Base-by-base conservation (phyloP, 768 basidiomycete species). In the Omphalotus guepiniiformis region DNA sequence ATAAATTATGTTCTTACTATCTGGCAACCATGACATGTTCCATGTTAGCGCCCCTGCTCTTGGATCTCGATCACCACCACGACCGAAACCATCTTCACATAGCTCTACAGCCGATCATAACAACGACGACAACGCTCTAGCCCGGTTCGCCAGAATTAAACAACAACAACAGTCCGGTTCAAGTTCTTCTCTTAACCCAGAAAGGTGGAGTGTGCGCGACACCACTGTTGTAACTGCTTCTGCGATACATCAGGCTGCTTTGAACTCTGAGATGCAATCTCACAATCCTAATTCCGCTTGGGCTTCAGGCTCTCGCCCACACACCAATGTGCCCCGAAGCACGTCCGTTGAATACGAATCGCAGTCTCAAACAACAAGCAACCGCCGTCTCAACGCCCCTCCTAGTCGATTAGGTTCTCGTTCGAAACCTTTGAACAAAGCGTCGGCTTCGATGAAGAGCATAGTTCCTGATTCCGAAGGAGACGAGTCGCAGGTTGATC, bases 181-280 rank as follows among this genome's bases (percentile, higher is more conserved):
- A 57, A 74, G 61, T 56, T 63, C 66, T 38, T 66, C 69, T 13
- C 74, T 74, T n/a, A 72, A 82, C 42, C 88, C 88, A 34, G 75
- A 81, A 57, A 80, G 73, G 73, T 87, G 84, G 84, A 61, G 63
- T 49, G 79, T 88, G 50, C 85, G 85, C 58, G 88, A 89, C 65
- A 93, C 91, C 37, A 84, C 88, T 16, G 91, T 93, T 42, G 87
- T 89, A 65, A 84, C 91, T 58, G 91, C 89, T 8, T 78, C 79
- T 57, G 91, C 90, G 25, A 87, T 93, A 59, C 70, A 73, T 54
- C 81, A 84, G 62, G 91, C 90, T 16, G 85, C 77, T 3, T 18
- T 34, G 15, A 15, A 23, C 29, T 9, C 67, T 61, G 69, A 72
- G 49, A 77, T 78, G 71, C 56, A 53, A 34, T 59, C 67, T 26